phyloP scores from a whole-genome alignment of 768 basidiomycete species.

The Boletus reticuloceps region DNA sequence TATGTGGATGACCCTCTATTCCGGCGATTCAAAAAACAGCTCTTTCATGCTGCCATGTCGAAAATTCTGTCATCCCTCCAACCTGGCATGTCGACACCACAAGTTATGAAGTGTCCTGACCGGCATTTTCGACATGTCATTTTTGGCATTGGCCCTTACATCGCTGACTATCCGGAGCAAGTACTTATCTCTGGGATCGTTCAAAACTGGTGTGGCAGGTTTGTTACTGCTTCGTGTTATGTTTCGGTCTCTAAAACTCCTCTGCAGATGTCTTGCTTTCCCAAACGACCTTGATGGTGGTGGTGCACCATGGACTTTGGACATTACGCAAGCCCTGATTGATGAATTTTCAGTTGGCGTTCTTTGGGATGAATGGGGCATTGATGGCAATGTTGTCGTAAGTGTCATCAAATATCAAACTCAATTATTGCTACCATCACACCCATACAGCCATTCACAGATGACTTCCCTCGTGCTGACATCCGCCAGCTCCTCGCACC shows the following conservation, averaged over 20 bases:
- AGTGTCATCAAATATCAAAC: not conserved
- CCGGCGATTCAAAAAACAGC: conserved; percentile 11
- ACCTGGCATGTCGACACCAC: conserved; percentile 26
- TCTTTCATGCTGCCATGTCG: conserved; percentile 25
- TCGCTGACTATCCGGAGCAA: conserved; percentile 1
- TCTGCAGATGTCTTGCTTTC: too few relatives aligned
- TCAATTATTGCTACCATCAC: not conserved
- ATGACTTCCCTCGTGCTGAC: conserved; percentile 32
- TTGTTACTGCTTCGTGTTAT: not conserved
- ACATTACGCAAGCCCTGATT: not conserved
- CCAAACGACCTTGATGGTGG: too few relatives aligned
- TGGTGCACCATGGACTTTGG: not conserved
- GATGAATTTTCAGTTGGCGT: not conserved
- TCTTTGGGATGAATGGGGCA: conserved; percentile 27
- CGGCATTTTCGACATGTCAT: conserved; percentile 21
- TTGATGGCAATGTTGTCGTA: conserved; percentile 26
- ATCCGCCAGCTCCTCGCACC: conserved; percentile 25
- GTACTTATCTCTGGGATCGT: not conserved
- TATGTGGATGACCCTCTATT: conserved; percentile 20
- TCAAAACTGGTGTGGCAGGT: not conserved
- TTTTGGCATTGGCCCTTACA: conserved; percentile 6
- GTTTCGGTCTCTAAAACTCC: too few relatives aligned
- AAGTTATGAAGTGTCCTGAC: conserved; percentile 28
- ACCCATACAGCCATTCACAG: conserved; percentile 30
- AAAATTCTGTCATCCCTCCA: conserved; percentile 5